Percentiles rank a stretch among this genome's conserved stretches.
Evolutionary conservation across 257 asterid species (phyloP).

Genomic region (Fraxinus pennsylvanica): DNA sequence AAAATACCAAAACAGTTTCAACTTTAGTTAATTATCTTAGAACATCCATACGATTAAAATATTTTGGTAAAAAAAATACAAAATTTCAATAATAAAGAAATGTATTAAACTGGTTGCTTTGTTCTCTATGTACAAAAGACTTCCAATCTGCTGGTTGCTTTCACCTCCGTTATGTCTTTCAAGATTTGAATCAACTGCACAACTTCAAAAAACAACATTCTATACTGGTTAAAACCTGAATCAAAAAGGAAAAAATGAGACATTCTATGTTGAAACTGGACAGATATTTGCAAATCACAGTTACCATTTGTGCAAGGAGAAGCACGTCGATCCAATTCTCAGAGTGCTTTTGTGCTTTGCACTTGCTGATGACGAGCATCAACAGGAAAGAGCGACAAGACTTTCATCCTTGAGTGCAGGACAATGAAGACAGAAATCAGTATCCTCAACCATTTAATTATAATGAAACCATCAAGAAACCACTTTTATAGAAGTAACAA

Average conservation of each 20-base stretch:
- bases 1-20: no score
- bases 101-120: background rate
- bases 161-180: background rate
- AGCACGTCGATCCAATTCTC: conserved; percentile 14
- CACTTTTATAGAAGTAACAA: background rate
- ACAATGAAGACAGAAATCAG: background rate
- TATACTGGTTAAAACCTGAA: background rate
- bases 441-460: no score
- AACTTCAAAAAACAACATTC: background rate
- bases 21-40: no score
- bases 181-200: background rate
- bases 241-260: background rate
- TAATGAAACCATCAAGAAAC: background rate
- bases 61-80: background rate
- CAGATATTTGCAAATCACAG: background rate
- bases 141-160: background rate
- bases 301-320: background rate
- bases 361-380: conserved; percentile 24
- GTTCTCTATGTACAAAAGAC: background rate
- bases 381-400: conserved; percentile 52
- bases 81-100: background rate
- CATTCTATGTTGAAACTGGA: background rate
- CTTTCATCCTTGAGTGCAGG: conserved; percentile 48
- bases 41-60: no score
- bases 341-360: conserved; percentile 33